A percentile compares a stretch with the other conserved stretches of the same genome.
Evolutionary conservation across 116 monocot genomes (phyloP).

Genomic region (Zostera marina): DNA sequence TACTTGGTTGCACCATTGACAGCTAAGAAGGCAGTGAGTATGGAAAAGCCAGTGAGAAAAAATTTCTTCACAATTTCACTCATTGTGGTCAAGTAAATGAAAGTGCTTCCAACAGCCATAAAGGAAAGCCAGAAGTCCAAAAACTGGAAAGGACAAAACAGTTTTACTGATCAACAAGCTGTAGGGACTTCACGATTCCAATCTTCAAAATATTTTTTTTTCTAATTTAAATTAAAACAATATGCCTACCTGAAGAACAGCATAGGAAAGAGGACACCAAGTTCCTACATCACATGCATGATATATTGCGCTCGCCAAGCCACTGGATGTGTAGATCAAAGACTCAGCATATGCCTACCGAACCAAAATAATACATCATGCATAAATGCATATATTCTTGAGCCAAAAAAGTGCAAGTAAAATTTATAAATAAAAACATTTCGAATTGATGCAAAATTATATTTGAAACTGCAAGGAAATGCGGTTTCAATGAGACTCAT

Average conservation of each 20-base stretch:
- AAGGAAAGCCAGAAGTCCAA: constrained; percentile 99
- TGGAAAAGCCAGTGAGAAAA: constrained; percentile 52
- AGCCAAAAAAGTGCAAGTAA: too few relatives aligned
- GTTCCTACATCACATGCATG: constrained; percentile 95
- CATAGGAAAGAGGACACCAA: constrained; percentile 80
- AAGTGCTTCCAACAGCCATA: constrained; percentile 94
- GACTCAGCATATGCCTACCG: constrained; percentile 84
- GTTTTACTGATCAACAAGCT: too few relatives aligned
- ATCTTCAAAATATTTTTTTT: too few relatives aligned
- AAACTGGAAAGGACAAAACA: constrained; percentile 33
- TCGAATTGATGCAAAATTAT: too few relatives aligned
- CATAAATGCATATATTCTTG: too few relatives aligned
- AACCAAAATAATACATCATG: background rate
- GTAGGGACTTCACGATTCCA: background rate
- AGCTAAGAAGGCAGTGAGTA: constrained; percentile 82
- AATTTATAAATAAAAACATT: too few relatives aligned
- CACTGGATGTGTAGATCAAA: constrained; percentile 84
- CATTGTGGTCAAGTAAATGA: constrained; percentile 66
- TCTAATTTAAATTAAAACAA: background rate
- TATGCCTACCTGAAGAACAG: constrained; percentile 57
- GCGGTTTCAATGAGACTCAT: too few relatives aligned
- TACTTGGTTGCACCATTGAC: constrained; percentile 74
- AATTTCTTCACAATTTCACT: constrained; percentile 68
- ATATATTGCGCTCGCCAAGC: constrained; percentile 82
- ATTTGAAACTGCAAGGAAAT: too few relatives aligned